Evolutionary conservation across 768 basidiomycete genomes (phyloP), one percentile per base, ranked within the genome.

Genomic region (Heimioporus sp.): DNA sequence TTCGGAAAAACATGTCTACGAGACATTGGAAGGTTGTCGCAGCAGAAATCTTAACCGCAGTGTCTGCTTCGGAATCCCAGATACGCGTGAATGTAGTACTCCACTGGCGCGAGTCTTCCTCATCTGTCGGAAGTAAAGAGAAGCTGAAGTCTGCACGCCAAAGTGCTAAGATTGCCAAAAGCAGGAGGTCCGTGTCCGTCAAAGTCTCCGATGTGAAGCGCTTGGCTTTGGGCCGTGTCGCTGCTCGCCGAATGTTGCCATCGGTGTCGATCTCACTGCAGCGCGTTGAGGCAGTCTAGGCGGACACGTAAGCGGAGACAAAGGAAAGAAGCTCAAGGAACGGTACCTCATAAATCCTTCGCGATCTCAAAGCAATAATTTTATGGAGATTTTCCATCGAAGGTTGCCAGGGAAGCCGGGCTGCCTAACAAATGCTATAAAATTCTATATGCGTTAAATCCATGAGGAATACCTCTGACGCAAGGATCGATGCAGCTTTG

Each of bases 401-500:
- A 50, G 72, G 73, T 58, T 88, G 86, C 67, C 77, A 86, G 3
- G 76, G 73, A 45, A 88, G 72, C 13, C 75, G 76, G 12, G 70
- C 46, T 5, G 78, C 78, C 85, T 86, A 52, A 41, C 51, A 30
- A n/a, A 37, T 30, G 10, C 49, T 37, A 45, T 69, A 12, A 59
- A 55, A 34, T 24, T 24, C 34, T 21, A 41, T 50, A 20, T 39
- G 30, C 32, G 45, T 36, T 6, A 13, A 24, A n/a, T 42, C 30
- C 43, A 51, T 21, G 19, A 46, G 9, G 59, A 71, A 51, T 61
- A 84, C 87, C 74, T 94, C 90, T 47, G 81, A 76, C 8, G 78
- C 72, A 31, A 92, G 64, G 0, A 83, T 87, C 37, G 89, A 68
- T 58, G 80, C 84, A 3, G 92, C 89, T 55, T 86, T 83, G 48